Evolutionary conservation across 257 asterid genomes (phyloP).

Genomic region (Nicotiana attenuata): DNA sequence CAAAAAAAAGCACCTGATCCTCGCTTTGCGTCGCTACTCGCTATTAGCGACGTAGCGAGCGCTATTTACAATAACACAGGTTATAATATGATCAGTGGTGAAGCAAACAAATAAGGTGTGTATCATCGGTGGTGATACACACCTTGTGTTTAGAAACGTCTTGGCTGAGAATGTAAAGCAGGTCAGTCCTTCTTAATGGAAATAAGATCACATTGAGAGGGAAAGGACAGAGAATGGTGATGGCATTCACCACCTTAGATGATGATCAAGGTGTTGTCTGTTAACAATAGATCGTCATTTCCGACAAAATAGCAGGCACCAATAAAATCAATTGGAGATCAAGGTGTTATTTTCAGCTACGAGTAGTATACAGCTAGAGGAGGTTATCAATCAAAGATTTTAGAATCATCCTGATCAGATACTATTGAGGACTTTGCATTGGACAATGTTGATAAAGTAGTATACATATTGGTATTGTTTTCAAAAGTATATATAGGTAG

Average conservation of each 20-base stretch:
- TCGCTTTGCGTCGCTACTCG: no score
- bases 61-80: background rate
- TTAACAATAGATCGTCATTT: background rate
- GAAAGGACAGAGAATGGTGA: background rate
- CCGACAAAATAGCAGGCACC: background rate
- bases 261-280: background rate
- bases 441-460: background rate
- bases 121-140: background rate
- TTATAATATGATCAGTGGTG: background rate
- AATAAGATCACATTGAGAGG: no score
- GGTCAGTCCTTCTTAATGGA: no score
- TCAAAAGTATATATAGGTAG: background rate
- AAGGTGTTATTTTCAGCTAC: background rate
- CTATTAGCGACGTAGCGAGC: no score
- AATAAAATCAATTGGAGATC: background rate
- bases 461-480: background rate
- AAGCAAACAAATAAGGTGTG: background rate
- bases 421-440: background rate
- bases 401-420: background rate
- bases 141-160: background rate
- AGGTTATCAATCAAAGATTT: background rate
- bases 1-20: no score
- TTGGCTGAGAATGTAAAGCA: no score
- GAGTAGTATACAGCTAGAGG: background rate
- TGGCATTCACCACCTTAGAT: conserved; percentile 7